phyloP scores from a whole-genome alignment of 495 filamentous ascomycete species.

The Hyaloscypha variabilis region DNA sequence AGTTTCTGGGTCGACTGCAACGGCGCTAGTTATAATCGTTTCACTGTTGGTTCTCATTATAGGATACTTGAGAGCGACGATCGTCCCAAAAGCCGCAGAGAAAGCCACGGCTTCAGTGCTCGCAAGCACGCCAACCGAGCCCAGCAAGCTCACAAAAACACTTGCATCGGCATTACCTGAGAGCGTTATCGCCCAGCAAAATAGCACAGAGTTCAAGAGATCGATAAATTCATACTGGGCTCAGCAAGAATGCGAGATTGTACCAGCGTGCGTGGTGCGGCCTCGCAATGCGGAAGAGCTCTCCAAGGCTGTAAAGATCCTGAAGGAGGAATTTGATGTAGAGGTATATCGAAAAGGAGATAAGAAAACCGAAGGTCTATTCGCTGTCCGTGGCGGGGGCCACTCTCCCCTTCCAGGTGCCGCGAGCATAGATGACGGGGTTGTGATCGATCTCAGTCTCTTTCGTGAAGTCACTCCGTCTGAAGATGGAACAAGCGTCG shows the following conservation, averaged over 20 bases:
- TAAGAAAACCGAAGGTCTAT: slow-evolving; percentile 36
- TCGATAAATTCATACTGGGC: slow-evolving; percentile 35
- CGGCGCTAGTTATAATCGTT: too few species aligned
- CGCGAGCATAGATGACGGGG: slow-evolving; percentile 48
- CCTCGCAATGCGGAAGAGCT: slow-evolving; percentile 20
- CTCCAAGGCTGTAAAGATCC: slow-evolving; percentile 4
- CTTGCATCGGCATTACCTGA: slow-evolving; percentile 8
- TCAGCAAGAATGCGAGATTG: slow-evolving; percentile 37
- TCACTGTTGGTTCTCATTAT: too few species aligned
- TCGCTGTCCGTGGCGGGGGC: slow-evolving; percentile 54
- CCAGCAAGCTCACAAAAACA: neutral
- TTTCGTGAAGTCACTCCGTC: slow-evolving; percentile 7
- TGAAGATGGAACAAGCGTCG: slow-evolving; percentile 7
- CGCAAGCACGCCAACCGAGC: neutral
- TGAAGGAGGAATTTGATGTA: slow-evolving; percentile 6
- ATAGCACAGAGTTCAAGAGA: slow-evolving; percentile 2
- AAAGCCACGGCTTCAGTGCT: too few species aligned
- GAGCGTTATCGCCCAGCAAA: slow-evolving; percentile 6
- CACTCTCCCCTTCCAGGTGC: slow-evolving; percentile 49
- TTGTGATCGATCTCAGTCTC: slow-evolving; percentile 52
- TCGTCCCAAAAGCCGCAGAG: too few species aligned
- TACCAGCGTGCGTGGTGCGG: slow-evolving; percentile 35
- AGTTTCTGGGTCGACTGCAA: too few species aligned
- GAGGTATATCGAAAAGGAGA: neutral
- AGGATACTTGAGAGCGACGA: too few species aligned